Conservation (phyloP, 306 rosid genomes). For the Prunus mira region DNA sequence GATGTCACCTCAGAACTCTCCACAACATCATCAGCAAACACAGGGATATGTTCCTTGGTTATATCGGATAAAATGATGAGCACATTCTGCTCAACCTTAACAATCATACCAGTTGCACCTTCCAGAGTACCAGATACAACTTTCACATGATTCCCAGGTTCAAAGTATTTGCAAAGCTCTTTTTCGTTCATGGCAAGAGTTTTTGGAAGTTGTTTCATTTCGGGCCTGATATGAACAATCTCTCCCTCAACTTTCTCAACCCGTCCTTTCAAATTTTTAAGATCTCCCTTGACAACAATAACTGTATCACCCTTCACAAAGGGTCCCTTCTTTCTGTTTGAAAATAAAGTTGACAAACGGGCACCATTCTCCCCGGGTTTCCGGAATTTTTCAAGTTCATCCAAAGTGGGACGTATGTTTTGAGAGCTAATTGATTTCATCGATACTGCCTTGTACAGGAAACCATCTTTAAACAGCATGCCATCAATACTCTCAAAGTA, state of each 20-base stretch:
- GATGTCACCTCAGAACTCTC: conserved; percentile 98
- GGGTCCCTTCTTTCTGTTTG: conserved; percentile 31
- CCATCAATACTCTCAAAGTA: too few species aligned
- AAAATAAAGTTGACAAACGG: too few species aligned
- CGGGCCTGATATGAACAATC: conserved; percentile 85
- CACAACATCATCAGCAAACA: conserved; percentile 96
- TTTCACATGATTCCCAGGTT: conserved; percentile 97
- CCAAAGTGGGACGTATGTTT: too few species aligned
- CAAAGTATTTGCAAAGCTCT: conserved; percentile 94
- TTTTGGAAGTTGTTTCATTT: conserved; percentile 76
- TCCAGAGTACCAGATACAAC: conserved; percentile 92
- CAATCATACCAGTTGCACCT: conserved; percentile 99
- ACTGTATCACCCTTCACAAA: conserved; percentile 98
- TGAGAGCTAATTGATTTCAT: too few species aligned
- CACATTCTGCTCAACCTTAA: conserved; percentile 83
- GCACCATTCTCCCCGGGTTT: too few species aligned
- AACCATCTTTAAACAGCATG: too few species aligned
- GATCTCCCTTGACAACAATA: conserved; percentile 27
- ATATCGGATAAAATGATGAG: conserved; percentile 91
- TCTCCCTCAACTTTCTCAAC: conserved; percentile 96
- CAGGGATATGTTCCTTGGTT: conserved; percentile 90
- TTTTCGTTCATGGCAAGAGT: conserved; percentile 81
- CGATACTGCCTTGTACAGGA: too few species aligned
- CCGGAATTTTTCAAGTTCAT: too few species aligned
- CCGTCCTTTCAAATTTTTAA: conserved; percentile 89